Evolutionary conservation across 257 asterid genomes (phyloP), one percentile per base, ranked within the genome.

Genomic region (Craterostigma plantagineum): DNA sequence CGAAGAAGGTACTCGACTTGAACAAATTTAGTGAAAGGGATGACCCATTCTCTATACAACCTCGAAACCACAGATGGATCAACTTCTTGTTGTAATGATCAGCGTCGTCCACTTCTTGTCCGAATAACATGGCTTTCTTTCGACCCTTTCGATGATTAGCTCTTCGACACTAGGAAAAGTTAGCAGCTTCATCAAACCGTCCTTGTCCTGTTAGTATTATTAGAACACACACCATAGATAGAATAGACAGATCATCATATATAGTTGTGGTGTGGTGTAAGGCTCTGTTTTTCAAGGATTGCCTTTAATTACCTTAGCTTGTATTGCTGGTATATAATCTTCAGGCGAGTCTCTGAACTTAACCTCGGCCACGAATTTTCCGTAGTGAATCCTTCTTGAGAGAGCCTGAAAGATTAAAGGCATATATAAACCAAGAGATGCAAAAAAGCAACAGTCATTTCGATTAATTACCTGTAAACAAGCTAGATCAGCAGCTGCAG

Each of bases 361-460:
- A 38, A 78, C 80, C 67, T 86, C 94, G 5, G 94, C 97, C 1
- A 86, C 97, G 42, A 77, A 78, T 58, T 78, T 81, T 14, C 97
- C 97, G 46, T 60, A 71, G 57, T 86, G 94, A 56, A 86, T 78
- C 64, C 97, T 72, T 64, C 87, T 67, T 0, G 97, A 86, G 0
- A 86, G 68, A 9, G 81, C 87, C 96, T 85, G n/a, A n/a, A n/a
- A n/a, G n/a, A n/a, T n/a, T 46, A 46, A 45, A 47, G 14, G n/a
- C n/a, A n/a, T n/a, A n/a, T n/a, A n/a, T n/a, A n/a, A n/a, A n/a
- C n/a, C n/a, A n/a, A n/a, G n/a, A n/a, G n/a, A n/a, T n/a, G n/a
- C n/a, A n/a, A n/a, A n/a, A n/a, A n/a, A n/a, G n/a, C n/a, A n/a
- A n/a, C n/a, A n/a, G n/a, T n/a, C 0, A 8, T n/a, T n/a, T n/a